These are phyloP conservation scores for Trichosanthes cucumerina DNA, from an alignment of 306 rosid species.

Conservation along the genomic window DNA sequence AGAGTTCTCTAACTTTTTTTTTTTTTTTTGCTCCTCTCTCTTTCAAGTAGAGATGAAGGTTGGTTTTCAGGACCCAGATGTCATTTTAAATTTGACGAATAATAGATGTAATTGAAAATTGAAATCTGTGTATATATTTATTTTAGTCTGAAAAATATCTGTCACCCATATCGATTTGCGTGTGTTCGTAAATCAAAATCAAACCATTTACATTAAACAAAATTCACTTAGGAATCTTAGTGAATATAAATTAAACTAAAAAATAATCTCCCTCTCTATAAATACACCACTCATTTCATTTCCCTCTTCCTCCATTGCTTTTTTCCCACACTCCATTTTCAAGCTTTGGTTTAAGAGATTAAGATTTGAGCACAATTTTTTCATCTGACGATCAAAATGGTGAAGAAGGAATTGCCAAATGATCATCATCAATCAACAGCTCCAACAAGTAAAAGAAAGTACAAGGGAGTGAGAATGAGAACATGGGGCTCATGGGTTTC, in stretches of 20 bases:
- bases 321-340: not conserved
- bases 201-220: not conserved
- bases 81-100: not conserved
- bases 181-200: not conserved
- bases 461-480: conserved; percentile 97
- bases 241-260: not conserved
- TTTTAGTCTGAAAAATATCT: conserved; percentile 28
- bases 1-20: not conserved
- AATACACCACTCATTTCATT: not conserved
- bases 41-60: not conserved
- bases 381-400: not conserved
- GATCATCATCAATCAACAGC: conserved; percentile 11
- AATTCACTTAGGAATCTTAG: not conserved
- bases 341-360: not conserved
- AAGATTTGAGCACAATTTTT: not conserved
- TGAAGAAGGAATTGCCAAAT: conserved; percentile 11
- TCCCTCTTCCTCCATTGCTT: not conserved
- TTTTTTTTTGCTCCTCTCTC: not conserved
- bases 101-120: not conserved
- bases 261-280: not conserved
- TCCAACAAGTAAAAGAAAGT: conserved; percentile 43
- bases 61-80: not conserved
- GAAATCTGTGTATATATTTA: not conserved
- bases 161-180: conserved; percentile 28
- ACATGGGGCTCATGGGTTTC: conserved; percentile 99